Evolutionary conservation across 352 stramenopile genomes (phyloP).

Genomic region (Aphanomyces invadans): DNA sequence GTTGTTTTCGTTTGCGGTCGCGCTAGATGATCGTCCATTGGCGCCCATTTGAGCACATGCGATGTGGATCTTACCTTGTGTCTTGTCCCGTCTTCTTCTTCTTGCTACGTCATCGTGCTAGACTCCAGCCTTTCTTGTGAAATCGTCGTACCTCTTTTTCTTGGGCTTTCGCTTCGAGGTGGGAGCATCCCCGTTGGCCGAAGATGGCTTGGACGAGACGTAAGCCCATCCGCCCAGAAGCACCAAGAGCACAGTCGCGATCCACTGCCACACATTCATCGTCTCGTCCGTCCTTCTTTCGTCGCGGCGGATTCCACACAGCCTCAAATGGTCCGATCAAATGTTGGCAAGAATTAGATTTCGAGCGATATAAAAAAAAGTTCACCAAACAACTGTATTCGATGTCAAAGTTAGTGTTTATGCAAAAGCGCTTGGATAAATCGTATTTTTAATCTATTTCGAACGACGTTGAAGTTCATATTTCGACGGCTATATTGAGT

Average conservation of each 20-base stretch:
- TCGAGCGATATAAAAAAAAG: not conserved
- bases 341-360: no score
- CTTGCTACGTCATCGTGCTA: conserved; percentile 11
- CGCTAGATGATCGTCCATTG: not conserved
- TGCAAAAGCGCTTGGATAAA: no score
- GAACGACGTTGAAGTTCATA: not conserved
- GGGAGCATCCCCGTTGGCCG: not conserved
- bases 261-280: conserved; percentile 9
- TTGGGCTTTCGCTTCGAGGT: conserved; percentile 39
- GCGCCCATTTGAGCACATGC: no score
- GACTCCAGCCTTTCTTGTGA: not conserved
- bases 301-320: no score
- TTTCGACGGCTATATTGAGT: not conserved
- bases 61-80: not conserved
- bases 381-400: no score
- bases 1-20: not conserved
- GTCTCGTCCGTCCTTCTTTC: not conserved
- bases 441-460: no score
- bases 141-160: conserved; percentile 31
- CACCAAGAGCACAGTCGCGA: conserved; percentile 5
- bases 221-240: not conserved
- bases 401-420: no score
- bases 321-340: no score
- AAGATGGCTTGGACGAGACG: not conserved
- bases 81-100: conserved; percentile 29